A percentile compares a stretch with the other conserved stretches of the same genome.
phyloP scores from a whole-genome alignment of 2,329 filamentous ascomycete genomes.

The Septoria linicola region DNA sequence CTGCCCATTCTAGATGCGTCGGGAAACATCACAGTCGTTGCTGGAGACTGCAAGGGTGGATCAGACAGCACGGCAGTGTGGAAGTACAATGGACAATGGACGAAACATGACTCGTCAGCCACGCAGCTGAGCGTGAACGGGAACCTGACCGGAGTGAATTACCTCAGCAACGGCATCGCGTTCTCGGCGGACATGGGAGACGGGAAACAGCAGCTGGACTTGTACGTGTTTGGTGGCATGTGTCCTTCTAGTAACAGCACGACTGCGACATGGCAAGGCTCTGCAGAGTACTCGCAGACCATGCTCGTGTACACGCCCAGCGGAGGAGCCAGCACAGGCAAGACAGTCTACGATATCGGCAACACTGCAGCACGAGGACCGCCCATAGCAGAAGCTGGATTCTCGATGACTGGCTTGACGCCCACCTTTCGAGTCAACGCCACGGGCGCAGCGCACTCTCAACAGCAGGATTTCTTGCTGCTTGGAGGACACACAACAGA shows the following conservation, averaged over 20 bases:
- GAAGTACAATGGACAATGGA: slow-evolving; percentile 66
- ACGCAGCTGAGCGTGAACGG: slow-evolving; percentile 42
- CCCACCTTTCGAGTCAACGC: slow-evolving; percentile 69
- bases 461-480: slow-evolving; percentile 75
- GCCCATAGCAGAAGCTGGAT: slow-evolving; percentile 80
- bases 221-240: slow-evolving; percentile 89
- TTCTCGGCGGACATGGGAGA: slow-evolving; percentile 65
- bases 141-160: slow-evolving; percentile 52
- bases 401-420: slow-evolving; percentile 72
- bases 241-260: slow-evolving; percentile 59
- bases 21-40: slow-evolving; percentile 70
- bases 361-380: slow-evolving; percentile 57
- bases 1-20: slow-evolving; percentile 63
- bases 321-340: slow-evolving; percentile 33
- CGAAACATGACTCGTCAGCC: slow-evolving; percentile 27
- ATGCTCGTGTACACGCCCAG: slow-evolving; percentile 68
- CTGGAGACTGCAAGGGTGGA: slow-evolving; percentile 66
- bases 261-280: slow-evolving; percentile 60
- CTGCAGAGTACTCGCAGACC: slow-evolving; percentile 74
- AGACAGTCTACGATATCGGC: slow-evolving; percentile 48
- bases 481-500: slow-evolving; percentile 79
- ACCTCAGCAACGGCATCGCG: slow-evolving; percentile 60
- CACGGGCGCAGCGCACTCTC: slow-evolving; percentile 55
- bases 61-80: slow-evolving; percentile 60
- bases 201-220: slow-evolving; percentile 52